A percentile compares a stretch with the other conserved stretches of the same genome.
Conservation (phyloP, 768 basidiomycete species). For the Tubosaeta sp. region DNA sequence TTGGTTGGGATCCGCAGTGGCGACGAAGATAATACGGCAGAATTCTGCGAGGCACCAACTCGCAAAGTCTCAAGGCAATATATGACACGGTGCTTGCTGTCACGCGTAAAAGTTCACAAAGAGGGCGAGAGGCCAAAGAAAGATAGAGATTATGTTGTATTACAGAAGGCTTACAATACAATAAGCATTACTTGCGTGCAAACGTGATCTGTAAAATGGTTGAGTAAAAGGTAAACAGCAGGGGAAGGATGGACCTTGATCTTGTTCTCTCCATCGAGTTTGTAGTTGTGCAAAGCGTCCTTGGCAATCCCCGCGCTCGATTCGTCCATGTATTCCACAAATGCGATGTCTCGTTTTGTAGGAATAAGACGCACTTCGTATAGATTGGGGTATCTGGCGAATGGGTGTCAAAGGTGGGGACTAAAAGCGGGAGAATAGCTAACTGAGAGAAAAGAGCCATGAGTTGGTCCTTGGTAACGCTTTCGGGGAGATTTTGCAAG, state of each 20-base stretch:
- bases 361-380: slow-evolving; percentile 98
- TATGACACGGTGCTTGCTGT: slow-evolving; percentile 23
- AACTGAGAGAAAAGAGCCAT: slow-evolving; percentile 89
- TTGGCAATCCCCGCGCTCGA: slow-evolving; percentile 86
- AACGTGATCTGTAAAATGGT: slow-evolving; percentile 55
- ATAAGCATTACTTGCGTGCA: slow-evolving; percentile 57
- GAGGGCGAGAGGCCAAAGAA: slow-evolving; percentile 11
- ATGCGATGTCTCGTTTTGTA: slow-evolving; percentile 95
- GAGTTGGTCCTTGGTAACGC: slow-evolving; percentile 88
- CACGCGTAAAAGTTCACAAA: slow-evolving; percentile 24
- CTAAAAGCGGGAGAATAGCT: slow-evolving; percentile 25
- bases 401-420: slow-evolving; percentile 2
- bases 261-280: slow-evolving; percentile 95
- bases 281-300: slow-evolving; percentile 96
- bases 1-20: slow-evolving; percentile 5
- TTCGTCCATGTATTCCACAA: slow-evolving; percentile 97
- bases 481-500: slow-evolving; percentile 94
- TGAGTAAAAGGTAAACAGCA: slow-evolving; percentile 3
- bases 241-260: slow-evolving; percentile 68
- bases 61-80: slow-evolving; percentile 21
- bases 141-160: slow-evolving; percentile 25
- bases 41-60: slow-evolving; percentile 20
- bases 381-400: slow-evolving; percentile 81
- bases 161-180: slow-evolving; percentile 30
- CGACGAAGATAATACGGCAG: slow-evolving; percentile 3